Percentiles rank a stretch among this genome's conserved stretches.
Evolutionary conservation across 768 basidiomycete genomes (phyloP).

Genomic region (Lactarius pseudohatsudake): DNA sequence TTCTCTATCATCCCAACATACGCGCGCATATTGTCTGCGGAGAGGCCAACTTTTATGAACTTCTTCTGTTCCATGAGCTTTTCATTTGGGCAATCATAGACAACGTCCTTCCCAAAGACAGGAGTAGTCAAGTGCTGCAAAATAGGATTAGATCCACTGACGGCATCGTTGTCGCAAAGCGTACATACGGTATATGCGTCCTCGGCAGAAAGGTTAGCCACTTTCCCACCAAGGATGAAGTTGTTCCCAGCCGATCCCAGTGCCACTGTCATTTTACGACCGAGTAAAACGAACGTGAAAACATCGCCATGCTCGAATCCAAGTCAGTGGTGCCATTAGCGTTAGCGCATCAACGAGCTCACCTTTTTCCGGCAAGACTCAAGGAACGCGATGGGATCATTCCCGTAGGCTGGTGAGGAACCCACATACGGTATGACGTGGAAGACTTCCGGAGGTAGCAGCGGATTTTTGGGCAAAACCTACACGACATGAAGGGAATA

Average conservation of each 20-base stretch:
- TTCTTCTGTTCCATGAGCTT: constrained; percentile 99
- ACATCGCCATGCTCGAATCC: constrained; percentile 81
- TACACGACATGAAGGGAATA: constrained; percentile 35
- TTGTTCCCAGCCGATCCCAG: constrained; percentile 92
- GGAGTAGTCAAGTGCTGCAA: constrained; percentile 85
- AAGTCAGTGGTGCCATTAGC: not conserved
- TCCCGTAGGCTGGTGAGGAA: constrained; percentile 85
- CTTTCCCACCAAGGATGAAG: constrained; percentile 91
- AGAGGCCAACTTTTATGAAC: constrained; percentile 95
- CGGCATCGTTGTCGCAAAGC: not conserved
- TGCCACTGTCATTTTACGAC: constrained; percentile 87
- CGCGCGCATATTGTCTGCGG: constrained; percentile 83
- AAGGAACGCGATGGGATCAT: constrained; percentile 90
- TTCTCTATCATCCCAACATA: constrained; percentile 60
- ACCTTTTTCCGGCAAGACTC: constrained; percentile 78
- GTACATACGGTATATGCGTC: constrained; percentile 87
- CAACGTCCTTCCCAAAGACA: constrained; percentile 95
- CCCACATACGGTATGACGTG: constrained; percentile 90
- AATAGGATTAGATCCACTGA: not conserved
- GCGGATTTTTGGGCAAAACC: constrained; percentile 66
- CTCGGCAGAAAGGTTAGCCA: constrained; percentile 89
- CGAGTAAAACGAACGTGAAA: constrained; percentile 93
- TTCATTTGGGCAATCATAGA: constrained; percentile 96
- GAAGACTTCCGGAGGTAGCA: constrained; percentile 87
- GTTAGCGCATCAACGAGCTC: constrained; percentile 21